Evolutionary conservation across 768 basidiomycete species (phyloP), one percentile per base, ranked within the genome.

Genomic region (Daedaleopsis sinensis): DNA sequence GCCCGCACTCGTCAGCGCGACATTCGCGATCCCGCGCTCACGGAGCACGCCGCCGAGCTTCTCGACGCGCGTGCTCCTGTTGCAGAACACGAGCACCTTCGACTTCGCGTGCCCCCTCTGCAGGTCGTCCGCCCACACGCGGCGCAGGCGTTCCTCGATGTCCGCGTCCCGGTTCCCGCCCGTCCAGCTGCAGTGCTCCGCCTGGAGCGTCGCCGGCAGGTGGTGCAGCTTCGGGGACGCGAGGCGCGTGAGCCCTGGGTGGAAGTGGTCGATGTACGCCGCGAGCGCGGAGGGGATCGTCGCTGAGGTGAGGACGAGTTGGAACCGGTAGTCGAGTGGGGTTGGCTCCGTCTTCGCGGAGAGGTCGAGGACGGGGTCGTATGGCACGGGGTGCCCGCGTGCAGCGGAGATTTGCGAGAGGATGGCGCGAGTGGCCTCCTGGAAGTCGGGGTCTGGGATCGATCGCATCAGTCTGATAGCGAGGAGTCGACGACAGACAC

Each of bases 71-170:
- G 75, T 79, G 69, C 81, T 83, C 71, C 85, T 87, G 75, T 96
- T 97, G 70, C 89, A 89, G 71, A 97, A 96, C 11, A 97, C 77
- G 50, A 97, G 77, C 15, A 94, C 75, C 71, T 91, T 92, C 51
- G 86, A 86, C 55, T 87, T 78, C 24, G 71, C 64, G 1, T 56
- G 60, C 27, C 68, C 67, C 3, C 23, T n/a, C 24, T 57, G 48
- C 12, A 57, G 16, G 62, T 93, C 90, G 36, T 85, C 84, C 1
- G 85, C 83, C 88, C 94, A 95, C 23, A 94, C 85, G 18, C 81
- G 73, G 32, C 87, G 82, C 39, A 96, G 78, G 27, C 89, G 86
- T 43, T 82, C 84, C 65, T 90, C 89, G 24, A 97, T 85, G 70
- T 94, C 93, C 6, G 88, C 87, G 42, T 85, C 81, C 64, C 90